Percentiles rank a stretch among this genome's conserved stretches.
Conservation (phyloP, 78 protist species). For the Monosiga brevicollis region DNA sequence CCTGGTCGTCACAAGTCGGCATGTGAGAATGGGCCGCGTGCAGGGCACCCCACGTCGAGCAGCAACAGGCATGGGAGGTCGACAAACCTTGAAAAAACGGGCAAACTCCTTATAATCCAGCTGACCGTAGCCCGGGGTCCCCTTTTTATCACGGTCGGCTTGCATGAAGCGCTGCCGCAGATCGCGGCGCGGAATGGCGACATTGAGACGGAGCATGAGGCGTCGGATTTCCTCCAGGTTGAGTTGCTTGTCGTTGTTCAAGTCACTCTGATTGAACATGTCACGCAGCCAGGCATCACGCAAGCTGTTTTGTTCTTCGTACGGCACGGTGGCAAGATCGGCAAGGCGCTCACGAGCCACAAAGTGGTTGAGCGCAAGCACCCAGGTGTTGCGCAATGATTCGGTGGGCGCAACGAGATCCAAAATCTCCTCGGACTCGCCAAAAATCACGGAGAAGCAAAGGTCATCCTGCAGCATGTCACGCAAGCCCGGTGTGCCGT, state of each 20-base stretch:
- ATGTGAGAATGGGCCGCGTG: too few species aligned
- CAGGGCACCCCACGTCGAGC: too few species aligned
- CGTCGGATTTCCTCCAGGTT: neutral
- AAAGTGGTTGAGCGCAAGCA: neutral
- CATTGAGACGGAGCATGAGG: neutral
- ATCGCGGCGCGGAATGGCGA: neutral
- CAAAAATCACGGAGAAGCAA: neutral
- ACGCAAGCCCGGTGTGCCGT: neutral
- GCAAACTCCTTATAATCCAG: neutral
- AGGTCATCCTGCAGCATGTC: neutral
- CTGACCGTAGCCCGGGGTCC: neutral
- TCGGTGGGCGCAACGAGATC: neutral
- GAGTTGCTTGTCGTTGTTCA: neutral
- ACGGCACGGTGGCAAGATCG: neutral
- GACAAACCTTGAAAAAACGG: neutral
- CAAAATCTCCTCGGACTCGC: neutral
- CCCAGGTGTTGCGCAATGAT: neutral
- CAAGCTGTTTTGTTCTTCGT: neutral
- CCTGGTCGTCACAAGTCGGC: too few species aligned
- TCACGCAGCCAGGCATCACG: neutral
- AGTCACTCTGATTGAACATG: neutral
- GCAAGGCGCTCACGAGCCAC: neutral
- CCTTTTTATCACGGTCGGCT: neutral
- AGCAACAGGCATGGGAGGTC: too few species aligned
- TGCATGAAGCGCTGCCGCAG: neutral